A percentile compares a stretch with the other conserved stretches of the same genome.
phyloP scores from a whole-genome alignment of 352 stramenopile species.

The Phytophthora syringae region DNA sequence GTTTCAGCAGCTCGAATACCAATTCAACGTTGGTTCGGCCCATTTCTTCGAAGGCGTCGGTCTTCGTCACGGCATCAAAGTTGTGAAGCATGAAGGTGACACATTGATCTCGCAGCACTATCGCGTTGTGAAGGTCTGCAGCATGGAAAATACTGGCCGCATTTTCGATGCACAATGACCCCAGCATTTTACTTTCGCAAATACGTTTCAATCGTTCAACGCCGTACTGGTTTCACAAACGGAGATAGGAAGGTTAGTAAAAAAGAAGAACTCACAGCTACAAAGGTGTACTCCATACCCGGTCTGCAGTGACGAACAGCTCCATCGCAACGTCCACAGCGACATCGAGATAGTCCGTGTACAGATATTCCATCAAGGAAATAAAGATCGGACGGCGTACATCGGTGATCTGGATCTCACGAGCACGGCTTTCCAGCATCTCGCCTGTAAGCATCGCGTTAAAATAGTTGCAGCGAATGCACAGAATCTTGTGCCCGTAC shows the following conservation, averaged over 20 bases:
- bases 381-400: slow-evolving; percentile 94
- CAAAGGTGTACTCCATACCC: slow-evolving; percentile 38
- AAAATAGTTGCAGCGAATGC: slow-evolving; percentile 95
- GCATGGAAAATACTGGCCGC: slow-evolving; percentile 96
- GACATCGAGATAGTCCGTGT: slow-evolving; percentile 95
- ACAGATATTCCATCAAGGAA: slow-evolving; percentile 95
- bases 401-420: slow-evolving; percentile 93
- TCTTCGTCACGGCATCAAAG: slow-evolving; percentile 98
- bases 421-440: slow-evolving; percentile 91
- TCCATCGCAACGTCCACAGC: slow-evolving; percentile 93
- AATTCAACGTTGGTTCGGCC: slow-evolving; percentile 97
- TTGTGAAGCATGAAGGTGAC: slow-evolving; percentile 97
- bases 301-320: slow-evolving; percentile 93
- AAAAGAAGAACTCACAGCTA: neutral
- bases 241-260: slow-evolving; percentile 19
- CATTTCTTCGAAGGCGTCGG: slow-evolving; percentile 98
- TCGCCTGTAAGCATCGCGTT: slow-evolving; percentile 90
- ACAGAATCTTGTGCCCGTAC: slow-evolving; percentile 93
- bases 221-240: slow-evolving; percentile 57
- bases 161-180: slow-evolving; percentile 96
- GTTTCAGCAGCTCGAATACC: slow-evolving; percentile 96
- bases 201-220: slow-evolving; percentile 91
- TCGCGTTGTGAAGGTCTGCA: slow-evolving; percentile 95
- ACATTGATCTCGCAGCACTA: slow-evolving; percentile 93
- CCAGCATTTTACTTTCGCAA: slow-evolving; percentile 97